Base-by-base conservation (phyloP, 768 basidiomycete species). In the Rhodotorula taiwanensis region DNA sequence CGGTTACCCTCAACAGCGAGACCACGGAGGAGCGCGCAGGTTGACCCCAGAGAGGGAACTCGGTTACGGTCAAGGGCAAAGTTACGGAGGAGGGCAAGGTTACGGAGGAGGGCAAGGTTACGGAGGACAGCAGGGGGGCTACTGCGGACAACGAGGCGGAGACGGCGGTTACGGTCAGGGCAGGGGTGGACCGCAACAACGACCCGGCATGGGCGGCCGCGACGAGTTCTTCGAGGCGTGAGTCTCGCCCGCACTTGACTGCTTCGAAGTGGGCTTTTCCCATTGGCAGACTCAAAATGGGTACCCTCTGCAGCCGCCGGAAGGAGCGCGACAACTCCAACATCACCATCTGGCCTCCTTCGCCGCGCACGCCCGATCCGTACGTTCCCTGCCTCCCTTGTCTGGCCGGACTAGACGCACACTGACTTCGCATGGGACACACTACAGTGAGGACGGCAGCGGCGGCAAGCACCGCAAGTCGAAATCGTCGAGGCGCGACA, bases 341-440 rank as follows among this genome's bases (percentile, higher is more conserved):
- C 9, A 74, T 83, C 3, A 80, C 81, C 69, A 79, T 89, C n/a
- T 92, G 89, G 89, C 89, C 89, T 3, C 76, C 83, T 6, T 91
- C 89, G 5, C 89, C 89, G 0, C 86, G 85, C 67, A 82, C 80
- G 15, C 83, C 83, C 58, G 77, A 81, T 42, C 82, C 87, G 64
- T 70, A 20, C 25, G 57, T 62, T 25, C 44, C n/a, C 15, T 47
- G 47, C 39, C 42, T 52, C 45, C 42, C 28, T 43, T 21, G 2
- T 30, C 15, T 23, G 15, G 11, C 30, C 55, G 11, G 55, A 6
- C 1, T 16, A 23, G 31, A 21, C 31, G 30, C 20, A 49, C 33
- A 4, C 1, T 39, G 23, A 2, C 28, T 30, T n/a, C n/a, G n/a
- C n/a, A n/a, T n/a, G n/a, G n/a, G n/a, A n/a, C n/a, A n/a, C 39